Evolutionary conservation across 2,329 filamentous ascomycete genomes (phyloP), one percentile per base, ranked within the genome.

Genomic region (Exophiala bonariae): DNA sequence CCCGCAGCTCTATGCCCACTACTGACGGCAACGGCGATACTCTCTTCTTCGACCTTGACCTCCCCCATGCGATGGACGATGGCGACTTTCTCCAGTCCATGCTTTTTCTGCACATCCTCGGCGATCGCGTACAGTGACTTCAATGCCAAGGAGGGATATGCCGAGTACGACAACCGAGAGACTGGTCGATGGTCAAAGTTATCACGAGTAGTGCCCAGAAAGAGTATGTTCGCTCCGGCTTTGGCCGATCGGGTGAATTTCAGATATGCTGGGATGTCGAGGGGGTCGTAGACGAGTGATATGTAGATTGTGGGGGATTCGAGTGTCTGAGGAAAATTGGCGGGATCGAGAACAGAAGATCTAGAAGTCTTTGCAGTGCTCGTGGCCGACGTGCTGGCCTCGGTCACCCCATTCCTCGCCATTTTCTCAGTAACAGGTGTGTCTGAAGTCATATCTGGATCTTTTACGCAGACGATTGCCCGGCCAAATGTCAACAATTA

Each of bases 1-100:
- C 89, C 91, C 11, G 86, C 87, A 59, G 86, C 80, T 6, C 93
- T 77, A 71, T 97, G 93, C 28, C 87, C 82, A 20, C 88, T 79
- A 34, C 87, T 90, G 3, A 96, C 87, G 1, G 89, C 87, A 59
- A 97, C 90, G 45, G 95, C 72, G 52, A 99, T 92, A 64, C 89
- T 95, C 71, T 96, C 91, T 68, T 96, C 89, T n/a, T 84, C 86
- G 45, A 97, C 85, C 2, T 89, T 88, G 13, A 96, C 92, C 16
- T 81, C 77, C 0, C 93, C 93, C 3, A 97, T 76, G 3, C 92
- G 81, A 70, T 97, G 93, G 11, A 87, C 76, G 66, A 97, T 87
- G 40, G 86, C 83, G 49, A 97, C 82, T 6, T 82, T 86, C 30
- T 80, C 79, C 14, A 96, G 78, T 1, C 66, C 70, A 64, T 95